Evolutionary conservation across 805 yeast species (phyloP).

Genomic region (Candida coleopterorum): DNA sequence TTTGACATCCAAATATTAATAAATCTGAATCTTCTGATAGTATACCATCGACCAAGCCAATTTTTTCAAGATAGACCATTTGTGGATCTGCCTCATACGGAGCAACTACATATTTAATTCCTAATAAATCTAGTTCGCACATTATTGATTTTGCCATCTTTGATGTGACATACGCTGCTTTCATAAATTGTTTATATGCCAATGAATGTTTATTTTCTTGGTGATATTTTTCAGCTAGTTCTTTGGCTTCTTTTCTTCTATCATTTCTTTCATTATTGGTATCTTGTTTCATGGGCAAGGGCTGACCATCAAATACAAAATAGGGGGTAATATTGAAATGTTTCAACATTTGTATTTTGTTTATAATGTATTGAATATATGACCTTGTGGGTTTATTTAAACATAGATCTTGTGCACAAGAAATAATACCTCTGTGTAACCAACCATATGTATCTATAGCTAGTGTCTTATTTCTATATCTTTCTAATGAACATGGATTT

Average conservation of each 20-base stretch:
- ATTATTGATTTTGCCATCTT: slow-evolving; percentile 86
- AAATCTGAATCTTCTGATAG: slow-evolving; percentile 94
- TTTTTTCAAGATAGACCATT: slow-evolving; percentile 80
- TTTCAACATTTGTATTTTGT: slow-evolving; percentile 60
- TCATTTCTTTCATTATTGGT: slow-evolving; percentile 64
- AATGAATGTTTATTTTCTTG: slow-evolving; percentile 48
- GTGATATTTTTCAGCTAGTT: slow-evolving; percentile 49
- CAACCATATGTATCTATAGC: slow-evolving; percentile 98
- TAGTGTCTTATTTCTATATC: slow-evolving; percentile 66
- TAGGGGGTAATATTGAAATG: slow-evolving; percentile 73
- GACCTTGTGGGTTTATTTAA: slow-evolving; percentile 64
- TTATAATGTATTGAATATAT: slow-evolving; percentile 65
- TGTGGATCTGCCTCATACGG: slow-evolving; percentile 99
- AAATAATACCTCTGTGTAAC: slow-evolving; percentile 82
- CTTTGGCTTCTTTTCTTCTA: slow-evolving; percentile 54
- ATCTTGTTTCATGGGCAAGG: slow-evolving; percentile 68
- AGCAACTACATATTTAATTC: slow-evolving; percentile 78
- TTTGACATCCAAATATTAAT: slow-evolving; percentile 77
- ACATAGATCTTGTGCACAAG: slow-evolving; percentile 82
- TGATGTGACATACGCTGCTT: slow-evolving; percentile 83
- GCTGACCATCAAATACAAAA: slow-evolving; percentile 91
- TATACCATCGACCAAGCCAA: slow-evolving; percentile 75
- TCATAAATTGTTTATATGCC: slow-evolving; percentile 68
- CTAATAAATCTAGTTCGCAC: slow-evolving; percentile 54
- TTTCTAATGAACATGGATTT: slow-evolving; percentile 49